Conservation (phyloP, 441 rosid species). For the Mallotus repandus region DNA sequence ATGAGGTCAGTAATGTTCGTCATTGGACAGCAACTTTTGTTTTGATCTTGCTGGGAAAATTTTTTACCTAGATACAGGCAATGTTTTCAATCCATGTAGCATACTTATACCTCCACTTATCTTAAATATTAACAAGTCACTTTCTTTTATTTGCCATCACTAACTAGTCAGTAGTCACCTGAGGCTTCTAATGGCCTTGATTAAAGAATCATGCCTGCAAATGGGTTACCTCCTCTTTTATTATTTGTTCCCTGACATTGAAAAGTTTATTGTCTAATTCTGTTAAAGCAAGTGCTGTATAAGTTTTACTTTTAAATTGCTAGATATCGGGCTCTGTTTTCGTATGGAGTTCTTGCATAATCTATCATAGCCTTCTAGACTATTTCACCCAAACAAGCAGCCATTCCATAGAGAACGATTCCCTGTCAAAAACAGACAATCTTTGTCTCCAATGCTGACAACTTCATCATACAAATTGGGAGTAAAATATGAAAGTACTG, state of each 20-base stretch:
- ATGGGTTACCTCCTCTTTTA: background rate
- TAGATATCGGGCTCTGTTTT: conserved; percentile 3
- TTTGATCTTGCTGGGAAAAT: background rate
- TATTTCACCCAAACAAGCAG: conserved; percentile 1
- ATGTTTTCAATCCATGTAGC: background rate
- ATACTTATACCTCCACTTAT: background rate
- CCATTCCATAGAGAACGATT: background rate
- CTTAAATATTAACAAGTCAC: too few relatives aligned
- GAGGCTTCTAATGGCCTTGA: background rate
- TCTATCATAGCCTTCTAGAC: background rate
- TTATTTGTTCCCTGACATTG: background rate
- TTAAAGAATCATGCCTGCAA: background rate
- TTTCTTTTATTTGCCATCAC: background rate
- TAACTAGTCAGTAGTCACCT: background rate
- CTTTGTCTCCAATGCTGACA: background rate
- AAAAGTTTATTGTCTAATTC: background rate
- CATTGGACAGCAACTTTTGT: conserved; percentile 1
- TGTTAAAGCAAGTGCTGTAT: background rate
- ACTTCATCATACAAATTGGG: background rate
- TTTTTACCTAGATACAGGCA: background rate
- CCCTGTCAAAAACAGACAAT: background rate
- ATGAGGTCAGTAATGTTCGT: conserved; percentile 56
- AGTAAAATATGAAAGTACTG: background rate
- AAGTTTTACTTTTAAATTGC: background rate
- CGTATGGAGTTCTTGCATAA: background rate